Conservation (phyloP, 495 filamentous ascomycete genomes). For the Melanomma pulvis-pyrius region DNA sequence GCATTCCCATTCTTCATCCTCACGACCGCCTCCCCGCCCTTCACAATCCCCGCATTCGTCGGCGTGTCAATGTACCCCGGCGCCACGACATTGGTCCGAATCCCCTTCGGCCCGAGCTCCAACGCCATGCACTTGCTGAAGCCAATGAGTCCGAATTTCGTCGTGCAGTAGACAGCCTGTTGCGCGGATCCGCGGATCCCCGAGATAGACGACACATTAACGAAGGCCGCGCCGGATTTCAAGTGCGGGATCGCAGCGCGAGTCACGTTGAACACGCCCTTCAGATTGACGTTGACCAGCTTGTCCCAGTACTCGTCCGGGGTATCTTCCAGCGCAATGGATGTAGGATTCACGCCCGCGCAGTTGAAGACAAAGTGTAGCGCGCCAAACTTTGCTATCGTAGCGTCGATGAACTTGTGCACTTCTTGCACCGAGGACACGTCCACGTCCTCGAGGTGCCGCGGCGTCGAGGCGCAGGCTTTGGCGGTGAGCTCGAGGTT, state of each 20-base stretch:
- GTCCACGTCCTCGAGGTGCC: constrained; percentile 45
- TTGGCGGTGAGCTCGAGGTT: constrained; percentile 36
- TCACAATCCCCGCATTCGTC: constrained; percentile 48
- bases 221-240: constrained; percentile 37
- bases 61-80: constrained; percentile 56
- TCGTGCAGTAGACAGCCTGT: constrained; percentile 57
- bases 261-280: constrained; percentile 44
- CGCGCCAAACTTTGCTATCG: constrained; percentile 41
- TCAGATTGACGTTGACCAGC: constrained; percentile 46
- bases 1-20: constrained; percentile 47
- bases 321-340: constrained; percentile 35
- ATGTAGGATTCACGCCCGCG: constrained; percentile 55
- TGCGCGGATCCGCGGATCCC: constrained; percentile 44
- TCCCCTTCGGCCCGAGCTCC: constrained; percentile 56
- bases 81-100: constrained; percentile 58
- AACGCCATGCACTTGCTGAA: constrained; percentile 60
- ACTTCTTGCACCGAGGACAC: constrained; percentile 42
- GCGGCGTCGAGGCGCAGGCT: constrained; percentile 31
- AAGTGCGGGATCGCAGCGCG: constrained; percentile 40
- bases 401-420: constrained; percentile 39
- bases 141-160: constrained; percentile 58
- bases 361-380: constrained; percentile 58
- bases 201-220: constrained; percentile 53
- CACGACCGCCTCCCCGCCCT: constrained; percentile 43
- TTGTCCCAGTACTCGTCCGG: constrained; percentile 46